Conservation (phyloP, 805 yeast genomes). For the Candida boleticola region DNA sequence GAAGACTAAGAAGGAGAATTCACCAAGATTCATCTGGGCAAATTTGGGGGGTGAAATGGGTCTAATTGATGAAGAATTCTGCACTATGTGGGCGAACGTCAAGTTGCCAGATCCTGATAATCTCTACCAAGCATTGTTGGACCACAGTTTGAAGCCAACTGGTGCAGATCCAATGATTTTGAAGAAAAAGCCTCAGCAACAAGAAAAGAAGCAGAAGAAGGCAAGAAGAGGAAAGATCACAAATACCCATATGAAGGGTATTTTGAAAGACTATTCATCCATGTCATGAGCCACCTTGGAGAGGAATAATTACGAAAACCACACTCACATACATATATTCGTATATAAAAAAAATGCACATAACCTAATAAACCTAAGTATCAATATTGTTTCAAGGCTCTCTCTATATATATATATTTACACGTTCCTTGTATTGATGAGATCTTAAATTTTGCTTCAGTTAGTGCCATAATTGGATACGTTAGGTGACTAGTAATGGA, state of each 20-base stretch:
- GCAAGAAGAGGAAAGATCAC: slow-evolving; percentile 93
- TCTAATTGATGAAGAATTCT: slow-evolving; percentile 76
- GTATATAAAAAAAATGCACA: too few relatives aligned
- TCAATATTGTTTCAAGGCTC: too few relatives aligned
- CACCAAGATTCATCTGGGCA: slow-evolving; percentile 93
- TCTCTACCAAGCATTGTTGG: slow-evolving; percentile 72
- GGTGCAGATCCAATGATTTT: slow-evolving; percentile 96
- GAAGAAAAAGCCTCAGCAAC: slow-evolving; percentile 57
- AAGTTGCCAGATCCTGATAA: slow-evolving; percentile 81
- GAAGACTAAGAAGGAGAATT: slow-evolving; percentile 88
- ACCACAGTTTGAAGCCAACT: slow-evolving; percentile 91
- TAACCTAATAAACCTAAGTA: too few relatives aligned
- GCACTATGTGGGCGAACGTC: slow-evolving; percentile 73
- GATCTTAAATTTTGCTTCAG: too few relatives aligned
- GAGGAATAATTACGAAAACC: slow-evolving; percentile 8
- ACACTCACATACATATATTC: too few relatives aligned
- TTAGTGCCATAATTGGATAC: too few relatives aligned
- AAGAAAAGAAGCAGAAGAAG: slow-evolving; percentile 80
- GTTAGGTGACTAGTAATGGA: too few relatives aligned
- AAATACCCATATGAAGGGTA: slow-evolving; percentile 94
- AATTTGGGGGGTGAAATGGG: slow-evolving; percentile 74
- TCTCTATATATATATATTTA: too few relatives aligned
- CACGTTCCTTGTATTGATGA: too few relatives aligned
- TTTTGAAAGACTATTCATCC: slow-evolving; percentile 76
- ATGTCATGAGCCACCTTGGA: too few relatives aligned